Conservation (phyloP, 2,329 filamentous ascomycete genomes). For the Cercospora sesami region DNA sequence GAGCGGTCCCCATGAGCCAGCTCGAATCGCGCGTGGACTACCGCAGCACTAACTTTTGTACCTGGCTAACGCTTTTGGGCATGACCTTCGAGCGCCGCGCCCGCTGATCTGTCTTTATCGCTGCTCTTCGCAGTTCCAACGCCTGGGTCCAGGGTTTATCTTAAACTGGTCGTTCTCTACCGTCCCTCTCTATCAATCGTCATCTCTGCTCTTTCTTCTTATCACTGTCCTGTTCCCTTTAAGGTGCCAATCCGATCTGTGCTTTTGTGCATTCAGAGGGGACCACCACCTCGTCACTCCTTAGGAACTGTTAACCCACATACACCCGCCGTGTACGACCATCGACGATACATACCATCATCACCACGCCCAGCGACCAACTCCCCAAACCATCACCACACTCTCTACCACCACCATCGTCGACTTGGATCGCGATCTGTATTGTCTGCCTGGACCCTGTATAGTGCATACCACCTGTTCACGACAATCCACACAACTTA, state of each 20-base stretch:
- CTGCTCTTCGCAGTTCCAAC: constrained; percentile 29
- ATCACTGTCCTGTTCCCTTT: constrained; percentile 24
- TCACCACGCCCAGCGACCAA: not conserved
- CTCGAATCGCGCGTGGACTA: constrained; percentile 31
- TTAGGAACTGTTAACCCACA: constrained; percentile 29
- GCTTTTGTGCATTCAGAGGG: constrained; percentile 18
- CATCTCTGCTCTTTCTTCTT: constrained; percentile 31
- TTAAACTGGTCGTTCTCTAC: constrained; percentile 30
- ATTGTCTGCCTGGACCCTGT: constrained; percentile 25
- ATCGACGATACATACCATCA: not conserved
- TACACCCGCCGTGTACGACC: constrained; percentile 26
- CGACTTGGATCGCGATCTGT: constrained; percentile 19
- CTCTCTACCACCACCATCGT: not conserved
- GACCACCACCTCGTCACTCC: constrained; percentile 28
- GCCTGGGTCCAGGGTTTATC: constrained; percentile 36
- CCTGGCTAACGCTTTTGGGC: constrained; percentile 32
- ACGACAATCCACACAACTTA: constrained; percentile 24
- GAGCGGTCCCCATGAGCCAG: constrained; percentile 33
- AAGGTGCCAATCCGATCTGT: constrained; percentile 28
- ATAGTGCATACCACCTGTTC: constrained; percentile 22
- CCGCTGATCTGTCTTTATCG: constrained; percentile 35
- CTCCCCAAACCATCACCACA: constrained; percentile 16
- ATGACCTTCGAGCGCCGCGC: constrained; percentile 26
- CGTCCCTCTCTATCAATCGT: constrained; percentile 29
- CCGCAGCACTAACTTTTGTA: constrained; percentile 29